Evolutionary conservation across 2,329 filamentous ascomycete species (phyloP), one percentile per base, ranked within the genome.

Genomic region (Sclerotiophoma versabilis): DNA sequence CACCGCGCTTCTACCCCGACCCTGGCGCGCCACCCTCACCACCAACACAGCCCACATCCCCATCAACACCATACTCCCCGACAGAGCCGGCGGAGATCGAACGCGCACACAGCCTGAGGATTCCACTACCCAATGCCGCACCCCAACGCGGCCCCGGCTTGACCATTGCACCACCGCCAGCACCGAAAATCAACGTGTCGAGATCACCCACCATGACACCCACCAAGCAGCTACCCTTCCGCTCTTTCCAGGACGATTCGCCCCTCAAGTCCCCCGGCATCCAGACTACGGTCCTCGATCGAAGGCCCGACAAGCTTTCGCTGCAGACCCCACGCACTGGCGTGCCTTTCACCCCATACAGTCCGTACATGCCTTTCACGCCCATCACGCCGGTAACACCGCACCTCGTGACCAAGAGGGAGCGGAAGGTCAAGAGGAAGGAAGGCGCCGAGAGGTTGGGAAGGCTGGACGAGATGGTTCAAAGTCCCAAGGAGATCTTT

Each of bases 311-410:
- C 11, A 65, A 68, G 43, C 59, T 76, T 1, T 44, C 54, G 4
- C 34, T 71, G 30, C 66, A 62, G 26, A 84, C 84, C 3, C 86
- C 87, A 0, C 74, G 76, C 17, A 81, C 80, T 0, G 84, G 83
- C 1, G 79, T 85, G 20, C 83, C 83, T 38, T 88, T 86, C 2
- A 90, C 89, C 19, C 90, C 90, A 1, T 93, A 93, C 73, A 86
- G 84, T 49, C 89, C 90, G 0, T 93, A 93, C 64, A 90, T 93
- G 78, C 90, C 90, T 0, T 90, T 87, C 70, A 89, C 87, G 6
- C 89, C 90, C 1, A 80, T 90, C 41, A 83, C 92, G 44, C 90
- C 90, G 1, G 84, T 93, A 42, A 92, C 90, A 25, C 89, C 90
- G n/a, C 85, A 84, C 17, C 76, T 93, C 39, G 86, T 91, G 14